phyloP scores from a whole-genome alignment of 192 early-diverging fungal species.

The Mortierella antarctica region DNA sequence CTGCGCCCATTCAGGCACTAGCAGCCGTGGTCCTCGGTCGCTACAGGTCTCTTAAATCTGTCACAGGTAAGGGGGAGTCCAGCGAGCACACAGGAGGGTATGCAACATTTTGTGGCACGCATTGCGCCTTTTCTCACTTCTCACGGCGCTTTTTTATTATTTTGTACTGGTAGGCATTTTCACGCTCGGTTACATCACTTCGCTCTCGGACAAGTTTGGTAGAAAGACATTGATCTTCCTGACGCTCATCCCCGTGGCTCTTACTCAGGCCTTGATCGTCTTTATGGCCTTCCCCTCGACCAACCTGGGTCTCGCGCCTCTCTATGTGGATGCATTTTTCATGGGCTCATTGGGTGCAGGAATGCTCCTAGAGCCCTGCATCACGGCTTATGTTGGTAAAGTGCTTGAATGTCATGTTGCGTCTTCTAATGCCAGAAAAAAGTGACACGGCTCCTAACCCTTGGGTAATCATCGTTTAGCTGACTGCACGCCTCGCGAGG shows the following conservation, averaged over 20 bases:
- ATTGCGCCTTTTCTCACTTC: background rate
- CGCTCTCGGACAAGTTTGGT: constrained; percentile 31
- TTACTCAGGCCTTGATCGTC: constrained; percentile 23
- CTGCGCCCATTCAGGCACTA: constrained; percentile 9
- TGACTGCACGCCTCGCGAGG: constrained; percentile 31
- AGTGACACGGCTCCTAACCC: background rate
- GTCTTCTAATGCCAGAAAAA: no score
- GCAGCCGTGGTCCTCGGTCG: constrained; percentile 24
- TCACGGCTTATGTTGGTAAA: constrained; percentile 42
- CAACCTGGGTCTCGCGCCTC: constrained; percentile 14
- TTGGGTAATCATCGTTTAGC: background rate
- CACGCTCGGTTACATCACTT: constrained; percentile 29
- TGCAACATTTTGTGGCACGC: background rate
- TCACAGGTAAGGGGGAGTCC: constrained; percentile 32
- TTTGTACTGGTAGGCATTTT: constrained; percentile 20
- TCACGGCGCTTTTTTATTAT: background rate
- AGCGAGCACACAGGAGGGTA: background rate
- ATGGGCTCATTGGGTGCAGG: constrained; percentile 26
- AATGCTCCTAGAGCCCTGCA: constrained; percentile 18
- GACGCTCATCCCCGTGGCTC: constrained; percentile 16
- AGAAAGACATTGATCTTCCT: constrained; percentile 25
- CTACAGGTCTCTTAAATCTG: constrained; percentile 28
- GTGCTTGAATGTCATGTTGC: background rate
- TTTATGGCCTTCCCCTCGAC: constrained; percentile 30
- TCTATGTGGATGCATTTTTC: constrained; percentile 30